phyloP scores from a whole-genome alignment of 768 basidiomycete genomes.

The Boletus coccyginus region DNA sequence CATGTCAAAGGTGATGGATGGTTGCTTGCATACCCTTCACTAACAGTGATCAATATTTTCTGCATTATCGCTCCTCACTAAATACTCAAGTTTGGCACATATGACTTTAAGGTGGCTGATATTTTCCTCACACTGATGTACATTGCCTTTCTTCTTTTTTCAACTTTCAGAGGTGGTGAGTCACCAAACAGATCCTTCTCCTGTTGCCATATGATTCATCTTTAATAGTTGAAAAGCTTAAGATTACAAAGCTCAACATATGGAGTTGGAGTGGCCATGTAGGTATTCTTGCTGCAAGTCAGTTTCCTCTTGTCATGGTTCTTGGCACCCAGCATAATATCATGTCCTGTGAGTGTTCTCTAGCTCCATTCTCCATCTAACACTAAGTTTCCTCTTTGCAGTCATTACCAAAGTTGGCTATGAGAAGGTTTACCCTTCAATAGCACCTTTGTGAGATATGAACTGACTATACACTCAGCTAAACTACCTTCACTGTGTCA shows the following conservation, averaged over 20 bases:
- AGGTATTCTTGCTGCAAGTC: constrained; percentile 32
- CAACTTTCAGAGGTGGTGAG: constrained; percentile 47
- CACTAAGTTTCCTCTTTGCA: neutral
- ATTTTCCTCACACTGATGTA: constrained; percentile 47
- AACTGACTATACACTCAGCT: constrained; percentile 26
- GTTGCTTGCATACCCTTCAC: constrained; percentile 38
- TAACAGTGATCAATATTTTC: constrained; percentile 41
- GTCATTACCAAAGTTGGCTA: constrained; percentile 28
- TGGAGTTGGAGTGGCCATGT: constrained; percentile 30
- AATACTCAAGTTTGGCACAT: constrained; percentile 44
- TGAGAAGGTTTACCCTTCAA: constrained; percentile 20
- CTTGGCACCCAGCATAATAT: constrained; percentile 51
- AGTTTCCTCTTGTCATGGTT: constrained; percentile 43
- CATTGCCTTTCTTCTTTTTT: constrained; percentile 42
- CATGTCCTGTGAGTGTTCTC: constrained; percentile 33
- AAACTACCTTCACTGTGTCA: constrained; percentile 46
- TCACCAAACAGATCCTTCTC: neutral
- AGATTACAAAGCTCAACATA: constrained; percentile 9
- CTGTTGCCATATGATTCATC: neutral
- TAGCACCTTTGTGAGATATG: neutral
- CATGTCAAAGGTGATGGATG: constrained; percentile 24
- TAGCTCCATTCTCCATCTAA: neutral
- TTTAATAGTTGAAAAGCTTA: constrained; percentile 1
- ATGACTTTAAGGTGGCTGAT: constrained; percentile 40
- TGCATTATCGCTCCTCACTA: constrained; percentile 49